Conservation (phyloP, 2,329 filamentous ascomycete species). For the Aspergillus sp. region DNA sequence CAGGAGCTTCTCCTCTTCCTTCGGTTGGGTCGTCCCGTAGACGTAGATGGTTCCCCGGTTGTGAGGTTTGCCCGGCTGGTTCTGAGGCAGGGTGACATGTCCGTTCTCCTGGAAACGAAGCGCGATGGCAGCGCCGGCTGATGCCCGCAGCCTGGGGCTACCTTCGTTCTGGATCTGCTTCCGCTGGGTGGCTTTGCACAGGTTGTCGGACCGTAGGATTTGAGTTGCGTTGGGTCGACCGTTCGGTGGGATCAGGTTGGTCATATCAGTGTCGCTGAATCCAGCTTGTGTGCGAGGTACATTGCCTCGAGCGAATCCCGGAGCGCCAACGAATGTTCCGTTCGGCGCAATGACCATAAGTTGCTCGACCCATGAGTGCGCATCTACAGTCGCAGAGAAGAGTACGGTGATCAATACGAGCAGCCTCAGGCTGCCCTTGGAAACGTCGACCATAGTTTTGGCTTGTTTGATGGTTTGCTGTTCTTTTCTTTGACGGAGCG, state of each 20-base stretch:
- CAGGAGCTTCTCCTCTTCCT: conserved; percentile 57
- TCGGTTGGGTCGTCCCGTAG: conserved; percentile 67
- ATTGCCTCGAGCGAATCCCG: conserved; percentile 75
- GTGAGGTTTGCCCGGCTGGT: conserved; percentile 58
- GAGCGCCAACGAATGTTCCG: conserved; percentile 68
- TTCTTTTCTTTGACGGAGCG: not conserved
- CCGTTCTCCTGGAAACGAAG: conserved; percentile 73
- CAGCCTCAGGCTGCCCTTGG: conserved; percentile 2
- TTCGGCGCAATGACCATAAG: conserved; percentile 69
- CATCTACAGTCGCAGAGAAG: conserved; percentile 31
- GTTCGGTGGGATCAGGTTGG: conserved; percentile 62
- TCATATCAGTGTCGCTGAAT: conserved; percentile 60
- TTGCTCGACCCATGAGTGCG: conserved; percentile 83
- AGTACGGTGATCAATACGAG: conserved; percentile 26
- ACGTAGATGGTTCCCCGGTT: conserved; percentile 73
- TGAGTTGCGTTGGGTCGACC: conserved; percentile 49
- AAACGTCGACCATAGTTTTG: not conserved
- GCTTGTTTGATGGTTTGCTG: not conserved
- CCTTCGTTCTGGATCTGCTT: conserved; percentile 56
- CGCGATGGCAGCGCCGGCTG: conserved; percentile 63
- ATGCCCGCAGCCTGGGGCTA: conserved; percentile 62
- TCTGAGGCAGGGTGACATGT: conserved; percentile 63
- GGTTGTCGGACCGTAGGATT: conserved; percentile 51
- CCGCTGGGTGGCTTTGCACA: conserved; percentile 67
- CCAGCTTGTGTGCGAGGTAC: conserved; percentile 55